Evolutionary conservation across 495 filamentous ascomycete species (phyloP), one percentile per base, ranked within the genome.

Genomic region (Parmelia sp.): DNA sequence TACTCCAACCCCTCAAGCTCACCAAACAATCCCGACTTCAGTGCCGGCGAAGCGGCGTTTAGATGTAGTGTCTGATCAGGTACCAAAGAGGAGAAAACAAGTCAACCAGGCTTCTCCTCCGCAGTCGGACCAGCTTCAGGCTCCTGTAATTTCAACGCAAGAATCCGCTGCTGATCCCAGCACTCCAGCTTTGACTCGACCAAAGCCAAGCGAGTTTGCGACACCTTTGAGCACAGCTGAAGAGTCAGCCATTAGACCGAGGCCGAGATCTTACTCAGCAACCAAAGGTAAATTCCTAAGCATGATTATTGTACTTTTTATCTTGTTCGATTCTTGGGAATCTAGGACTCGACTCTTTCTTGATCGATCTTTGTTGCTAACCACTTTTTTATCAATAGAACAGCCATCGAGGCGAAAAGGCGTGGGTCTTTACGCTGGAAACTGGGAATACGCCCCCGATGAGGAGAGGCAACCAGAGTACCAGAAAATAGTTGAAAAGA

Each of bases 391-490:
- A 0, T 55, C 1, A 33, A 21, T 12, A 55, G 51, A 33, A 2
- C 51, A 33, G 17, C 17, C 15, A 0, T 21, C 51, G 15, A 55
- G 29, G 29, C 51, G 51, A 33, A 55, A 55, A 33, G 51, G 51
- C 51, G 51, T 55, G 1, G 51, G 51, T 33, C 2, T 55, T 21
- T 55, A 55, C 19, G 51, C 27, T 1, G 51, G 51, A 15, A 55
- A 55, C 7, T 55, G 51, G 51, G 51, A 55, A n/a, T 55, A 55
- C 17, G 51, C 12, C 9, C 21, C 51, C 51, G 51, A 55, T 29
- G 51, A 55, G 17, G 51, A 55, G 11, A 55, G 10, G 29, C 7
- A 19, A 33, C 51, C 51, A 6, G 51, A 55, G 29, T 55, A 55
- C 29, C 33, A 33, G 51, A 55, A 17, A 4, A 6, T 55, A 8